A percentile compares a stretch with the other conserved stretches of the same genome.
Conservation (phyloP, 768 basidiomycete species). For the Hirschioporus abietinus region DNA sequence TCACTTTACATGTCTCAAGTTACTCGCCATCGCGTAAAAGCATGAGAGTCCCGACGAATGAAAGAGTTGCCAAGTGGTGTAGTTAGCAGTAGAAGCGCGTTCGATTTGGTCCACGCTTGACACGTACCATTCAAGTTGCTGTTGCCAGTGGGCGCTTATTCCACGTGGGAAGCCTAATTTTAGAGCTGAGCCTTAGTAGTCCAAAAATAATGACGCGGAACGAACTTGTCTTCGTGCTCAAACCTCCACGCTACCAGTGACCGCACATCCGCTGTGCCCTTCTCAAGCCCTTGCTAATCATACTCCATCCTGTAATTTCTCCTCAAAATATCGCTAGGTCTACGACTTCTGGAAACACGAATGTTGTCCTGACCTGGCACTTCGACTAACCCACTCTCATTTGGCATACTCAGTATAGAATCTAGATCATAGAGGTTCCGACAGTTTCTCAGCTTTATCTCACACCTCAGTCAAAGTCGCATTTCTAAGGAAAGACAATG, state of each 20-base stretch:
- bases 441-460: background rate
- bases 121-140: too few relatives aligned
- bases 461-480: background rate
- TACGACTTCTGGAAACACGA: too few relatives aligned
- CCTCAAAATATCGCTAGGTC: background rate
- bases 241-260: background rate
- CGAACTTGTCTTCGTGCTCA: background rate
- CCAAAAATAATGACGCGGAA: background rate
- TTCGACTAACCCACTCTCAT: background rate
- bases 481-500: background rate
- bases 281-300: background rate
- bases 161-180: background rate
- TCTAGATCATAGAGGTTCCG: background rate
- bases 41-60: background rate
- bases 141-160: background rate
- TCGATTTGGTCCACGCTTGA: background rate
- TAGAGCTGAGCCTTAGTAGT: background rate
- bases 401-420: background rate
- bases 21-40: background rate
- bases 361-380: background rate
- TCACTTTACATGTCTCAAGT: background rate
- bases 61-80: background rate
- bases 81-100: background rate
- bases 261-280: background rate
- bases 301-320: background rate